Percentiles rank a stretch among this genome's conserved stretches.
Evolutionary conservation across 2,329 filamentous ascomycete species (phyloP).

Genomic region (Aspergillus nomiae): DNA sequence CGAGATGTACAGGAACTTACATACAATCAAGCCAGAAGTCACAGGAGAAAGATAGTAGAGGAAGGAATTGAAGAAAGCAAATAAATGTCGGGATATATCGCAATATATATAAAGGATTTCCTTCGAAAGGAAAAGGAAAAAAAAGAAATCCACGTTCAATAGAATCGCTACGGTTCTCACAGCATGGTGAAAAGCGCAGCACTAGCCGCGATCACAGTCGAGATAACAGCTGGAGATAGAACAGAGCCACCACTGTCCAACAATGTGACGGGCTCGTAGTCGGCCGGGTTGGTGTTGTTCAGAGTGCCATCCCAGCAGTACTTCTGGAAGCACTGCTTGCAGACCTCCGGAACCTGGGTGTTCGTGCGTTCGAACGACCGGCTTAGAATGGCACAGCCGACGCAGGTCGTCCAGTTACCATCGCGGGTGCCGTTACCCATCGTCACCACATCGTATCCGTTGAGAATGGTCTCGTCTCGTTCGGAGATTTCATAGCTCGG

Average conservation of each 20-base stretch:
- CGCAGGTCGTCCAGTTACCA: conserved; percentile 72
- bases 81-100: background rate
- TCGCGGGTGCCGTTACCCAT: conserved; percentile 77
- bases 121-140: background rate
- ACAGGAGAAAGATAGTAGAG: background rate
- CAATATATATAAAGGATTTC: background rate
- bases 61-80: too few species aligned
- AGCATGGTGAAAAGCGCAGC: conserved; percentile 6
- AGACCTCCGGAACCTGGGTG: conserved; percentile 67
- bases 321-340: conserved; percentile 69
- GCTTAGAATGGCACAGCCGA: conserved; percentile 78
- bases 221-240: background rate
- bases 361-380: conserved; percentile 71
- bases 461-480: conserved; percentile 76
- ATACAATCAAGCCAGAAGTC: background rate
- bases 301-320: conserved; percentile 89
- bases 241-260: conserved; percentile 9
- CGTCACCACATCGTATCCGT: conserved; percentile 82
- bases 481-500: conserved; percentile 63
- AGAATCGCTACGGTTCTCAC: background rate
- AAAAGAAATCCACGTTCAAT: background rate
- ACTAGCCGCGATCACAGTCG: background rate
- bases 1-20: background rate
- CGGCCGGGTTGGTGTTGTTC: conserved; percentile 36
- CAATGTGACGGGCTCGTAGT: conserved; percentile 45